Base-by-base conservation (phyloP, 306 rosid genomes). In the Luffa aegyptiaca region DNA sequence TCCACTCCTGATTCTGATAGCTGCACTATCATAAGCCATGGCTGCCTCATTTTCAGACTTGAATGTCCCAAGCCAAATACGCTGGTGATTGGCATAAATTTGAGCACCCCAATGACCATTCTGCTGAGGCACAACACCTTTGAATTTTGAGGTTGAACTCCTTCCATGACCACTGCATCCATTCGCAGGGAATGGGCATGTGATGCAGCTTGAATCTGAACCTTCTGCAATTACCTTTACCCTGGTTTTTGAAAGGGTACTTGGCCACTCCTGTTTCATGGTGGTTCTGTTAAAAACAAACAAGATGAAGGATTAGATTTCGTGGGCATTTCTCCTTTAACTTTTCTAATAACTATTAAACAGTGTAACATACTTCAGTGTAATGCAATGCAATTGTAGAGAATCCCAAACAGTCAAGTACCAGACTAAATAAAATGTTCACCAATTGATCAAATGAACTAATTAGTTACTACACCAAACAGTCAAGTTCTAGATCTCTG, bases 71-170 rank as follows among this genome's bases (percentile, higher is more conserved):
- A 94, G 91, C 98, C 98, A 94, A 33, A 94, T 87, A 58, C 97
- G 87, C 65, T 90, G 97, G 82, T 94, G 95, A 52, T 90, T 89
- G 68, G 95, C 91, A 6, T 94, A 94, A 76, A 94, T 94, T 44
- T 94, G 97, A 18, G 97, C 92, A 57, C 98, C 97, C 97, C 97
- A 94, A 80, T 94, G 85, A 2, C 98, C 98, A 33, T 94, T 94
- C 75, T 86, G 91, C 63, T 92, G 97, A 17, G 93, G 90, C 71
- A 92, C 97, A 11, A 94, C 85, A 0, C 97, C 97, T 84, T 92
- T 94, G 84, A 90, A 94, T 84, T 84, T 92, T 13, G 75, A 45
- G 61, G 81, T 35, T n/a, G 35, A 48, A 46, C 62, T 79, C 56
- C 49, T 79, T 46, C 62, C 76, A 18, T 35, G 81, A 69, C n/a